Conservation (phyloP, 2,329 filamentous ascomycete species). For the Byssothecium circinans region DNA sequence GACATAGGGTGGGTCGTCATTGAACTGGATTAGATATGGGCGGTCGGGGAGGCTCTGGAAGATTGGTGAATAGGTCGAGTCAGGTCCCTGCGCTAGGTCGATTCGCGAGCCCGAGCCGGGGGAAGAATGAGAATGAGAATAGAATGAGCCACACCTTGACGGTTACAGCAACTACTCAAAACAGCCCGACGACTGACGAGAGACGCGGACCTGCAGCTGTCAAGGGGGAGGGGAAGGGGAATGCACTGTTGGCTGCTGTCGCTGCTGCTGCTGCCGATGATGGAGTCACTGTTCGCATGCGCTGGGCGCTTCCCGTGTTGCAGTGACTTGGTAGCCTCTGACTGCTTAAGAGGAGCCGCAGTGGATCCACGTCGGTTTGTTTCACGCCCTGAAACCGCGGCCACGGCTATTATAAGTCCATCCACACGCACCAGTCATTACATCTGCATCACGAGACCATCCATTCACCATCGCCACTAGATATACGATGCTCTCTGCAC, state of each 20-base stretch:
- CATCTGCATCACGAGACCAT: neutral
- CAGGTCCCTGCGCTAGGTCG: neutral
- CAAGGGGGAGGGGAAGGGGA: neutral
- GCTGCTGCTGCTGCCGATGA: too few species aligned
- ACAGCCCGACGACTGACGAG: neutral
- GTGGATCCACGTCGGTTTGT: neutral
- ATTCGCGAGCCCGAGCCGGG: neutral
- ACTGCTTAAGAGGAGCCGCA: neutral
- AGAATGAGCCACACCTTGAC: neutral
- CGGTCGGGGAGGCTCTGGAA: neutral
- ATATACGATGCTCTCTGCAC: too few species aligned
- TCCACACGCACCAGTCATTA: too few species aligned
- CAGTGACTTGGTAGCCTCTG: neutral
- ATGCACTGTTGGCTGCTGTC: too few species aligned
- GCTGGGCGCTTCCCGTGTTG: neutral
- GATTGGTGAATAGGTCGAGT: conserved; percentile 1
- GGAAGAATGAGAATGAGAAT: neutral
- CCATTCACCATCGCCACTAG: neutral
- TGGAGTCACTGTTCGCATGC: too few species aligned
- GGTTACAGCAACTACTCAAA: neutral
- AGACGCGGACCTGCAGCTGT: too few species aligned
- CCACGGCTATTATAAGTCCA: neutral
- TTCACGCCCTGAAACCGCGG: neutral
- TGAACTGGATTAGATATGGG: neutral
- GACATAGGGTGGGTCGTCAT: neutral